Evolutionary conservation across 805 yeast species (phyloP).

Genomic region (Debaryomyces castellii): DNA sequence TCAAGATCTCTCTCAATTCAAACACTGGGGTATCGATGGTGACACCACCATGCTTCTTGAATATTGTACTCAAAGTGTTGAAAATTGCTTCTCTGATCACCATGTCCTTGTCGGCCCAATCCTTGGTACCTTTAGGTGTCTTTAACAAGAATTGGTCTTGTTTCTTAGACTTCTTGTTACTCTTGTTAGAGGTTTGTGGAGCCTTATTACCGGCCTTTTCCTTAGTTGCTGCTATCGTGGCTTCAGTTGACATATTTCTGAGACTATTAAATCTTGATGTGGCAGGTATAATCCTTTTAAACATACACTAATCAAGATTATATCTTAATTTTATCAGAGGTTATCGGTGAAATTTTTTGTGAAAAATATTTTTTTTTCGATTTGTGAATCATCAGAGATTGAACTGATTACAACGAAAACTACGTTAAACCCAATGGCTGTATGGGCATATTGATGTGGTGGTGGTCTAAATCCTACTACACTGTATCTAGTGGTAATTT

Average conservation of each 20-base stretch:
- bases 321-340: background rate
- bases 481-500: background rate
- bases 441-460: too few species aligned
- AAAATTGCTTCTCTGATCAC: constrained; percentile 88
- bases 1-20: constrained; percentile 89
- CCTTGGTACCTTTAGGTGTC: constrained; percentile 96
- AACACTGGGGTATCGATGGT: constrained; percentile 98
- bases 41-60: constrained; percentile 96
- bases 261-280: constrained; percentile 4
- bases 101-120: constrained; percentile 99
- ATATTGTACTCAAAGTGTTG: constrained; percentile 64
- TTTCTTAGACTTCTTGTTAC: constrained; percentile 38
- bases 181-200: constrained; percentile 12
- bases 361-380: background rate
- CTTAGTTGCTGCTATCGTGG: constrained; percentile 6
- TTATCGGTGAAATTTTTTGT: background rate
- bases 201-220: constrained; percentile 1
- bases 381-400: background rate
- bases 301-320: constrained; percentile 11
- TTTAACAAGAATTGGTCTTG: constrained; percentile 72
- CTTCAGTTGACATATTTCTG: constrained; percentile 16
- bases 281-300: constrained; percentile 9
- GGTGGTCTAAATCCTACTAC: too few species aligned
- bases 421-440: too few species aligned
- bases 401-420: background rate